Percentiles rank a stretch among this genome's conserved stretches.
phyloP scores from a whole-genome alignment of 768 basidiomycete genomes.

The Cantharellus cinnabarinus region DNA sequence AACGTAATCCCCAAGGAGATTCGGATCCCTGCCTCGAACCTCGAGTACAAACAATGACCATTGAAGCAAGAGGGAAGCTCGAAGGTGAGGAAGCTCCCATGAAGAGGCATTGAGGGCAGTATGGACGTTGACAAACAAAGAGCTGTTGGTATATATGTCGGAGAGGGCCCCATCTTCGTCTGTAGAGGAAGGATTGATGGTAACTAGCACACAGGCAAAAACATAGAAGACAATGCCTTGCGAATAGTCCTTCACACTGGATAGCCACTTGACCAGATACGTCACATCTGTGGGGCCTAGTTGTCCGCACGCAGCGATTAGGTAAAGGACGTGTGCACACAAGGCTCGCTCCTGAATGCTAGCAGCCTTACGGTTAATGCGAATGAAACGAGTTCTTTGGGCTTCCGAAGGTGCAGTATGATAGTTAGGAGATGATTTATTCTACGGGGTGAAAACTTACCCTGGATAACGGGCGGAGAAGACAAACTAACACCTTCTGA shows the following conservation, averaged over 20 bases:
- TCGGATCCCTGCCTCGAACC: conserved; percentile 43
- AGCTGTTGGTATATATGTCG: conserved; percentile 19
- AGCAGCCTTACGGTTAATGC: too few relatives aligned
- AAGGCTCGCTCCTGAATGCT: conserved; percentile 25
- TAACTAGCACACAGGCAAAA: conserved; percentile 39
- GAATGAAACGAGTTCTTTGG: too few relatives aligned
- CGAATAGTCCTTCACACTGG: conserved; percentile 29
- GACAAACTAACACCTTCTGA: too few relatives aligned
- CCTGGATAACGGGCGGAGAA: too few relatives aligned
- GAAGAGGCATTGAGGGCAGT: conserved; percentile 15
- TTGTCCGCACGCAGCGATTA: conserved; percentile 41
- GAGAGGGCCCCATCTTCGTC: conserved; percentile 20
- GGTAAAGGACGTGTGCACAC: conserved; percentile 38
- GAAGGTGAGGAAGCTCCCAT: conserved; percentile 55
- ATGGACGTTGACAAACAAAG: conserved; percentile 7
- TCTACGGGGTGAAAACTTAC: too few relatives aligned
- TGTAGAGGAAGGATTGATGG: conserved; percentile 28
- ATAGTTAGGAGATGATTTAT: too few relatives aligned
- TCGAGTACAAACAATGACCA: conserved; percentile 78
- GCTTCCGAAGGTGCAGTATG: too few relatives aligned
- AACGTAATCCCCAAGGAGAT: conserved; percentile 23
- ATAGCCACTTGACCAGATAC: conserved; percentile 48
- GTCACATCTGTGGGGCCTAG: conserved; percentile 41
- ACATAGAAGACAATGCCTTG: conserved; percentile 52
- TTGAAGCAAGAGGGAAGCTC: conserved; percentile 55